These are phyloP conservation scores for Floccularia luteovirens DNA, from an alignment of 768 basidiomycete species.

Conservation along the genomic window DNA sequence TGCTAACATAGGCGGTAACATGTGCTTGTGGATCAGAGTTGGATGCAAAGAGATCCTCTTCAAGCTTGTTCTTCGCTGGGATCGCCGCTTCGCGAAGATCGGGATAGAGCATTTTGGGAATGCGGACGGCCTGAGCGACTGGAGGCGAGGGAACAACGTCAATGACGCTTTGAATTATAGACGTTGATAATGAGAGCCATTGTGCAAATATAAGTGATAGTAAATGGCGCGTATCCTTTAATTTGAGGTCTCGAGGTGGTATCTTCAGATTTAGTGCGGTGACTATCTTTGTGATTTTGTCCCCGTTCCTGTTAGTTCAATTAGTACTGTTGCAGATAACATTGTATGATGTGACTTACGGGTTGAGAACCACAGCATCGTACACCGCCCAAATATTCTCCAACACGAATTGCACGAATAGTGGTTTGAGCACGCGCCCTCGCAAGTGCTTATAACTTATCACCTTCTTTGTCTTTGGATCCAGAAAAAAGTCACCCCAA, in stretches of 20 bases:
- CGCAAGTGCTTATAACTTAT: conserved; percentile 86
- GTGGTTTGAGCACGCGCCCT: conserved; percentile 82
- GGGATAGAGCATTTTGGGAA: conserved; percentile 91
- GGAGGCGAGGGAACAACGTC: conserved; percentile 91
- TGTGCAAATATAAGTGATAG: conserved; percentile 86
- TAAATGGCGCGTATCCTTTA: conserved; percentile 83
- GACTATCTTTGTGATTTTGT: conserved; percentile 86
- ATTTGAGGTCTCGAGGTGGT: conserved; percentile 79
- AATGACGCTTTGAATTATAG: conserved; percentile 86
- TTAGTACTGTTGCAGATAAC: conserved; percentile 9
- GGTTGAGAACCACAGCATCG: conserved; percentile 80
- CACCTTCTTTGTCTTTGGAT: conserved; percentile 91
- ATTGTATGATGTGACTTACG: conserved; percentile 48
- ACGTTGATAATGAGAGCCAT: conserved; percentile 93
- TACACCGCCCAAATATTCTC: conserved; percentile 98
- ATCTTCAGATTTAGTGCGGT: conserved; percentile 77
- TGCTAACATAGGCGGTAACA: conserved; percentile 87
- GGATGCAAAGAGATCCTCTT: conserved; percentile 74
- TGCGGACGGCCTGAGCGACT: conserved; percentile 70
- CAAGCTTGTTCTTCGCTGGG: conserved; percentile 71
- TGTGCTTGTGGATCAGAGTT: conserved; percentile 47
- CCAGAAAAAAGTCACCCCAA: conserved; percentile 97
- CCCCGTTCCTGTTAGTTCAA: conserved; percentile 58
- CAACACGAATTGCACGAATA: conserved; percentile 95
- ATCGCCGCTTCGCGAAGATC: conserved; percentile 53